Base-by-base conservation (phyloP, 306 rosid genomes). In the Pyrus bretschneideri region DNA sequence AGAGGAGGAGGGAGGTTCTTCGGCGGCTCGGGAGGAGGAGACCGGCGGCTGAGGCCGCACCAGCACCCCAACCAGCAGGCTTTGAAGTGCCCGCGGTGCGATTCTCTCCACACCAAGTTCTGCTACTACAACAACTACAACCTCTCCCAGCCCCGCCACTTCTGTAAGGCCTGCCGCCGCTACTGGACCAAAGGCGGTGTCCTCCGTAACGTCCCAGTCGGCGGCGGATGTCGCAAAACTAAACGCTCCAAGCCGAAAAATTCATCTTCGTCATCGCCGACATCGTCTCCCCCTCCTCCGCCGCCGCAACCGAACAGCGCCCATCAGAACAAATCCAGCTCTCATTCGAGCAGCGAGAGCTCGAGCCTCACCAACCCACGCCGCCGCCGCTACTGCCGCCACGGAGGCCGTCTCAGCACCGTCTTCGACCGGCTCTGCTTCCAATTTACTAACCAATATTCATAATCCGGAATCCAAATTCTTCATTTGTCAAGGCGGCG, bases 111-210 rank as follows among this genome's bases (percentile, higher is more conserved):
- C 85, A 95, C 98, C 11, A 95, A 95, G 77, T 95, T 95, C 89
- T 95, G 98, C 60, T 95, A 95, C 86, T 95, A 88, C 87, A 95
- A 95, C 79, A 95, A 95, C 84, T 95, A 95, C 85, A 92, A 95
- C 82, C 96, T 95, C 83, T 95, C 98, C 4, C 98, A 95, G 91
- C 97, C 98, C 0, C 98, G 98, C 70, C 93, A 95, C 84, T 95
- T 95, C 88, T 95, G 98, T 84, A 95, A 95, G 85, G 83, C 80
- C 87, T 95, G 98, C 83, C 97, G 98, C 9, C 89, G 98, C 4
- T 95, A 95, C 87, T 95, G 98, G 98, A 95, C 98, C 57, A 92
- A 89, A 72, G 98, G 98, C 30, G 98, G 98, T 42, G 97, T 95
- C 80, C 98, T 95, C 75, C 97, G 98, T 33, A 95, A 92, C 93